Percentiles rank a stretch among this genome's conserved stretches.
Evolutionary conservation across 306 rosid species (phyloP).

Genomic region (Sesbania bispinosa): DNA sequence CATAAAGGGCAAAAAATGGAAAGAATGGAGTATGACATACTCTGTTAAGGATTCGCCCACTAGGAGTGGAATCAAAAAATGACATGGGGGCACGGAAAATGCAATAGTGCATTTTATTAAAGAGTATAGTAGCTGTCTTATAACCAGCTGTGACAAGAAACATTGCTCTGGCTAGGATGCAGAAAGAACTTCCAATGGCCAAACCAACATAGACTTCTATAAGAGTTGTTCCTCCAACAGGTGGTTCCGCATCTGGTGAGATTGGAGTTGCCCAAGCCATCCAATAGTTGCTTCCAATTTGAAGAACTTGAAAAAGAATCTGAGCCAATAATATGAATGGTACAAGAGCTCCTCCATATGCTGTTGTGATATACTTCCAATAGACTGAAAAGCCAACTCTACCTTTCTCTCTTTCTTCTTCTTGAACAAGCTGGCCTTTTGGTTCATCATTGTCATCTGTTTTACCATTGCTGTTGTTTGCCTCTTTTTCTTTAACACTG

Average conservation of each 20-base stretch:
- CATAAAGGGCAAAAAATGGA: neutral
- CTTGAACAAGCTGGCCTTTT: constrained; percentile 76
- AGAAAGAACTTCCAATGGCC: constrained; percentile 67
- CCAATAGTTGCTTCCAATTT: constrained; percentile 93
- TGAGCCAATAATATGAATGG: constrained; percentile 70
- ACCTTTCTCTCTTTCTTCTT: constrained; percentile 94
- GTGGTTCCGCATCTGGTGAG: constrained; percentile 54
- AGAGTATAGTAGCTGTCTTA: constrained; percentile 71
- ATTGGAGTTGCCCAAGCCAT: constrained; percentile 90
- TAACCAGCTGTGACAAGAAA: constrained; percentile 57
- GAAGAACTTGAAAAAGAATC: constrained; percentile 64
- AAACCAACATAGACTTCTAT: constrained; percentile 57
- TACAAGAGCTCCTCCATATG: constrained; percentile 79
- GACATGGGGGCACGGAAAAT: constrained; percentile 90
- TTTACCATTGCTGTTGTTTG: constrained; percentile 34
- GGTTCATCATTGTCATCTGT: constrained; percentile 32
- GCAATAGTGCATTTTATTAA: constrained; percentile 70
- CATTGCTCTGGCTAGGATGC: constrained; percentile 46
- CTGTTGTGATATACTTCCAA: constrained; percentile 68
- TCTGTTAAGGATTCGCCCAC: constrained; percentile 79
- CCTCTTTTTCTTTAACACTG: constrained; percentile 36
- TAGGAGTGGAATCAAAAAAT: constrained; percentile 85
- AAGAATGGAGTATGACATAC: constrained; percentile 32
- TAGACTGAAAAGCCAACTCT: constrained; percentile 66
- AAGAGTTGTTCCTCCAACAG: constrained; percentile 45